Conservation (phyloP, 495 filamentous ascomycete species). For the Aspergillus funiculosus region DNA sequence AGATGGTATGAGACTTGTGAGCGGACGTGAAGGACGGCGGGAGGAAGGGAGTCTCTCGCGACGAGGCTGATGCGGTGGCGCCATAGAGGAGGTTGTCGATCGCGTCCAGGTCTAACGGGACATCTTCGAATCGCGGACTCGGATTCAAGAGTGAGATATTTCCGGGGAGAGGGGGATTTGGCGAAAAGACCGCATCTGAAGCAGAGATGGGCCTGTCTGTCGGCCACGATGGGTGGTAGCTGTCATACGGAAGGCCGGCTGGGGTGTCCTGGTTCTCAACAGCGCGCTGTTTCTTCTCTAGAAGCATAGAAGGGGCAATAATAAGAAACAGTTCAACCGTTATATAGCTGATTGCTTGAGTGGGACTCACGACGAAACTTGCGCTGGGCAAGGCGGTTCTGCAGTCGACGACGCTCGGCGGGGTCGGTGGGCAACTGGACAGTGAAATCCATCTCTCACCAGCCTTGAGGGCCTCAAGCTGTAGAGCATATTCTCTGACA, state of each 20-base stretch:
- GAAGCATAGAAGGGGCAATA: neutral
- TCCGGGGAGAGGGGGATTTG: neutral
- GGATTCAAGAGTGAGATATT: no score
- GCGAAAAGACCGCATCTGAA: neutral
- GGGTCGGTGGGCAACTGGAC: neutral
- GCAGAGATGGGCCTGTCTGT: neutral
- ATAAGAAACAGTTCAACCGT: neutral
- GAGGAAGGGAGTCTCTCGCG: neutral
- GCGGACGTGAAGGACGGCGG: neutral
- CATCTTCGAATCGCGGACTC: neutral
- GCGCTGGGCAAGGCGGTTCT: constrained; percentile 10
- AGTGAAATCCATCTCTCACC: neutral
- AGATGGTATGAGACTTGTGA: no score
- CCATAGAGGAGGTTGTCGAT: neutral
- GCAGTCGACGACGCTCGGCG: constrained; percentile 8
- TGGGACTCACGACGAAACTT: constrained; percentile 6
- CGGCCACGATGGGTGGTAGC: neutral
- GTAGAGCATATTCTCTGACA: no score
- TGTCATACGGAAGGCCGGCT: neutral
- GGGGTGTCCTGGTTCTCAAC: neutral
- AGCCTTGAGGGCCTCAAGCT: no score
- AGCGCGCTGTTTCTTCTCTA: constrained; percentile 3
- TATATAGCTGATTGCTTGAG: neutral
- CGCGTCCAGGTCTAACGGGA: neutral
- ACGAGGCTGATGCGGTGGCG: neutral